Conservation (phyloP, 2,329 filamentous ascomycete species). For the Ampelomyces quisqualis region DNA sequence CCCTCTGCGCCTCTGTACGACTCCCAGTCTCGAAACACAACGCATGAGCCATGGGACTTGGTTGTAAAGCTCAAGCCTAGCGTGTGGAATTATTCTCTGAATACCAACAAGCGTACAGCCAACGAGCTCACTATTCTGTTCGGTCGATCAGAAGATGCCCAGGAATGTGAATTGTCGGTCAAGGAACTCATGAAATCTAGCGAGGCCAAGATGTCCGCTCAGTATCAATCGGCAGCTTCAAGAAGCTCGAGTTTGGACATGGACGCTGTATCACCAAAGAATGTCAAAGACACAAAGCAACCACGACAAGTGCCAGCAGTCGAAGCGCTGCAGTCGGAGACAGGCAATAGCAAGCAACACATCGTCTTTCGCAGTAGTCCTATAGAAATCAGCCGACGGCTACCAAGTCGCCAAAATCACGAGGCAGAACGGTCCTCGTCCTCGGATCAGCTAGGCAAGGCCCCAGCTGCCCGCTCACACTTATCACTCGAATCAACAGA, state of each 20-base stretch:
- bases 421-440: too few relatives aligned
- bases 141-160: slow-evolving; percentile 15
- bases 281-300: too few relatives aligned
- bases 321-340: too few relatives aligned
- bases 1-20: slow-evolving; percentile 19
- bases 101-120: slow-evolving; percentile 19
- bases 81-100: slow-evolving; percentile 24
- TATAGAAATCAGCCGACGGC: background rate
- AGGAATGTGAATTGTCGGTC: slow-evolving; percentile 21
- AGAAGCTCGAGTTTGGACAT: too few relatives aligned
- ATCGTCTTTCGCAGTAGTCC: background rate
- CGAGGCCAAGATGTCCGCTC: too few relatives aligned
- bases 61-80: slow-evolving; percentile 16
- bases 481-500: too few relatives aligned
- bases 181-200: too few relatives aligned
- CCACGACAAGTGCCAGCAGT: too few relatives aligned
- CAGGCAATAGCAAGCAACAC: background rate
- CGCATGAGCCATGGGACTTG: slow-evolving; percentile 24
- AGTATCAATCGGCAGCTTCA: too few relatives aligned
- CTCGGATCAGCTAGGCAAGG: slow-evolving; percentile 1
- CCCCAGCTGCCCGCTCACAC: too few relatives aligned
- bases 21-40: slow-evolving; percentile 19
- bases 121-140: slow-evolving; percentile 28
- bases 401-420: background rate
- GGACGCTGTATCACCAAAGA: too few relatives aligned